Percentiles rank a stretch among this genome's conserved stretches.
Conservation (phyloP, 441 rosid species). For the Pelargonium citronellum region DNA sequence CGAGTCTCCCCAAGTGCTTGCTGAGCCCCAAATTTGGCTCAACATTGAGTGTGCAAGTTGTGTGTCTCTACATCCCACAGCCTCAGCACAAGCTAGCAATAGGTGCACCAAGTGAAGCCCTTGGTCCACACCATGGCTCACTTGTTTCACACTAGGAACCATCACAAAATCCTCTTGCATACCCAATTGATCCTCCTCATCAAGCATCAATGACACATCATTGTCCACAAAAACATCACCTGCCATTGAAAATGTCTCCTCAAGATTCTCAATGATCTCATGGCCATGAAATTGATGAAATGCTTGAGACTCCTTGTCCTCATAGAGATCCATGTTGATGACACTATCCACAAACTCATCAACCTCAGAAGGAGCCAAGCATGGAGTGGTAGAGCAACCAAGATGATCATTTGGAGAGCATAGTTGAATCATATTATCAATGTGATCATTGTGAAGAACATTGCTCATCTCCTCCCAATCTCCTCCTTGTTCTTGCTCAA, state of each 20-base stretch:
- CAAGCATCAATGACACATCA: conserved; percentile 19
- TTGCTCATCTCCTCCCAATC: conserved; percentile 32
- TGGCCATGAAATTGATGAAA: conserved; percentile 18
- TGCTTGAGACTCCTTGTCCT: conserved; percentile 1
- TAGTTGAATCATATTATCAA: conserved; percentile 8
- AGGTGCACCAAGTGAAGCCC: conserved; percentile 64
- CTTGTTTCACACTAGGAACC: conserved; percentile 28
- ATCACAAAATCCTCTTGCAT: not conserved
- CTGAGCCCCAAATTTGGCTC: conserved; percentile 41
- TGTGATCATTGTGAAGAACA: too few relatives aligned
- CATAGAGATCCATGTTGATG: conserved; percentile 41
- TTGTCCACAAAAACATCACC: conserved; percentile 21
- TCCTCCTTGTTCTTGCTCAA: conserved; percentile 31
- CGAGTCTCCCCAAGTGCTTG: conserved; percentile 44
- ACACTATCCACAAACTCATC: conserved; percentile 60
- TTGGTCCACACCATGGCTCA: conserved; percentile 45
- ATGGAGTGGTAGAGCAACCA: conserved; percentile 15
- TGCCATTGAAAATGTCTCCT: conserved; percentile 17
- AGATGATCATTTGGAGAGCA: conserved; percentile 22
- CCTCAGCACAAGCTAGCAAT: conserved; percentile 63
- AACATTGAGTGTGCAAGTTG: conserved; percentile 49
- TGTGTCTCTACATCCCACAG: conserved; percentile 51
- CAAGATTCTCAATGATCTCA: conserved; percentile 10
- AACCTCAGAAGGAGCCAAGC: conserved; percentile 36
- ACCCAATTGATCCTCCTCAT: conserved; percentile 22